phyloP scores from a whole-genome alignment of 2,329 filamentous ascomycete genomes.

The Penicillium sp. region DNA sequence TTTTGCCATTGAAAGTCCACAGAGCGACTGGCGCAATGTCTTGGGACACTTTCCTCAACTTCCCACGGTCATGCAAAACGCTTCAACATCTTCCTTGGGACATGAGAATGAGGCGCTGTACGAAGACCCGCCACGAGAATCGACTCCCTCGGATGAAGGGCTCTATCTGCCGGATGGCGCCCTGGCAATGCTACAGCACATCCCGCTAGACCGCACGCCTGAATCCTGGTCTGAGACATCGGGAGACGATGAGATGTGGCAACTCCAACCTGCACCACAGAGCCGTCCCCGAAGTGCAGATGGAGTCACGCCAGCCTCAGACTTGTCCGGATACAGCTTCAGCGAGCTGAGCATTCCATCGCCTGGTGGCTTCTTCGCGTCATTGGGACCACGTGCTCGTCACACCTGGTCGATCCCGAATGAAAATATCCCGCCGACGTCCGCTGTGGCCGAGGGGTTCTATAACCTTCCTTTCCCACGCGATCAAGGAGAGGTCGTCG shows the following conservation, averaged over 20 bases:
- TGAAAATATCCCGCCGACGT: slow-evolving; percentile 68
- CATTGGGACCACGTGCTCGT: slow-evolving; percentile 71
- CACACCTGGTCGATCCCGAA: slow-evolving; percentile 76
- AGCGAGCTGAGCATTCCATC: slow-evolving; percentile 87
- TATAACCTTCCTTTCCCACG: slow-evolving; percentile 79
- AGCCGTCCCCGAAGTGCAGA: slow-evolving; percentile 48
- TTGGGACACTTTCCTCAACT: slow-evolving; percentile 44
- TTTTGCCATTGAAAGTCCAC: slow-evolving; percentile 40
- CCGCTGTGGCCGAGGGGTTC: slow-evolving; percentile 88
- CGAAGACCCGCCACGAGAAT: slow-evolving; percentile 24
- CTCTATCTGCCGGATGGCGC: slow-evolving; percentile 77
- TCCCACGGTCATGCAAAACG: slow-evolving; percentile 29
- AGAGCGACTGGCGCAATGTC: slow-evolving; percentile 62
- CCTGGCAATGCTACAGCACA: slow-evolving; percentile 75
- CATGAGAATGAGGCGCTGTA: background rate
- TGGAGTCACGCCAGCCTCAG: slow-evolving; percentile 53
- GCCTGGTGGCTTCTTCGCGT: slow-evolving; percentile 88
- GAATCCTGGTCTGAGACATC: slow-evolving; percentile 44
- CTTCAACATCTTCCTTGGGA: slow-evolving; percentile 17
- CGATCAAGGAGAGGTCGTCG: slow-evolving; percentile 55
- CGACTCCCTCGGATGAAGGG: slow-evolving; percentile 50
- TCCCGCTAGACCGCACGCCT: slow-evolving; percentile 57
- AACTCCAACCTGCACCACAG: slow-evolving; percentile 55
- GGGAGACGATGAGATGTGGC: slow-evolving; percentile 63
- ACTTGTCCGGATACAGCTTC: slow-evolving; percentile 67